These are phyloP conservation scores for Candida xyloterini DNA, from an alignment of 805 yeast species.

Conservation along the genomic window DNA sequence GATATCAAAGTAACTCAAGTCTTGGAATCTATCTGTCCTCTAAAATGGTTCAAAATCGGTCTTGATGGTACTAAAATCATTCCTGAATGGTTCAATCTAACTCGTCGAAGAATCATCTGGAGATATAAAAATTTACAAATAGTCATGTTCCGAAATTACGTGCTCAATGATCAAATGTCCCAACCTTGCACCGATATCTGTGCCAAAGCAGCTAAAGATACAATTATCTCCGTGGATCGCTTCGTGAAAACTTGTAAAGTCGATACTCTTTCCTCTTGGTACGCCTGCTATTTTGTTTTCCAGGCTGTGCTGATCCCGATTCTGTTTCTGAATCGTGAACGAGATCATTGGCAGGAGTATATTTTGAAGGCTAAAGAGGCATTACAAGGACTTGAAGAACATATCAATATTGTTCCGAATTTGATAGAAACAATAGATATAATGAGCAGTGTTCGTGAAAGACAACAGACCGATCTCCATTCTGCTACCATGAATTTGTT, in stretches of 20 bases:
- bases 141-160: constrained; percentile 44
- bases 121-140: constrained; percentile 48
- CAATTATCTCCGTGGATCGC: constrained; percentile 41
- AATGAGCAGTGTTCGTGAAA: constrained; percentile 1
- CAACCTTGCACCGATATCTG: constrained; percentile 42
- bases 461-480: neutral
- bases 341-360: constrained; percentile 1
- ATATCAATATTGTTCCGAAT: constrained; percentile 6
- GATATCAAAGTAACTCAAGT: constrained; percentile 9
- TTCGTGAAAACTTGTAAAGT: constrained; percentile 18
- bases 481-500: constrained; percentile 8
- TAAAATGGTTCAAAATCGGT: constrained; percentile 5
- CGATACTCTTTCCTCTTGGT: constrained; percentile 36
- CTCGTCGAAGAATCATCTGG: constrained; percentile 48
- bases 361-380: constrained; percentile 5
- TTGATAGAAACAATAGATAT: constrained; percentile 8
- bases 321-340: constrained; percentile 16
- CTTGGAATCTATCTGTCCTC: constrained; percentile 4
- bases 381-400: constrained; percentile 1
- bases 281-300: constrained; percentile 51
- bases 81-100: constrained; percentile 46
- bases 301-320: constrained; percentile 53
- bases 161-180: constrained; percentile 39
- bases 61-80: constrained; percentile 4
- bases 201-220: constrained; percentile 42